phyloP scores from a whole-genome alignment of 768 basidiomycete species.

The Brasilioporus rufonigricans region DNA sequence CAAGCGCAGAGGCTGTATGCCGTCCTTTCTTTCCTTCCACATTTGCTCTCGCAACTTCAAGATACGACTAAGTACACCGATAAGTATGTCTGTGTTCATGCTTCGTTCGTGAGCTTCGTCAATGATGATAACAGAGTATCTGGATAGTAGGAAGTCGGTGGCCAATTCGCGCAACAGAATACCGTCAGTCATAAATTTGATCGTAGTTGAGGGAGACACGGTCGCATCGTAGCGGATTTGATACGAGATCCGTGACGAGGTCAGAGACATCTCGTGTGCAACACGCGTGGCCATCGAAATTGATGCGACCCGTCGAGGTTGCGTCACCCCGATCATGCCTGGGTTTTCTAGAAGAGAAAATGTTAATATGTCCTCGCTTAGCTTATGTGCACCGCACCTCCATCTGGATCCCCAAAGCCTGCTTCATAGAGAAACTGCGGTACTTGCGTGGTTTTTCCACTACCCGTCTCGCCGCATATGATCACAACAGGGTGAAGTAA shows the following conservation, averaged over 20 bases:
- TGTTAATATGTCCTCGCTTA: conserved; percentile 1
- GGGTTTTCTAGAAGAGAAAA: conserved; percentile 71
- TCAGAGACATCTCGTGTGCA: conserved; percentile 85
- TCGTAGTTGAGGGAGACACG: conserved; percentile 81
- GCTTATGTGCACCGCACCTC: conserved; percentile 50
- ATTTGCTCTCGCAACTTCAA: conserved; percentile 84
- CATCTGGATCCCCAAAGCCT: conserved; percentile 82
- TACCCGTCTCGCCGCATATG: conserved; percentile 89
- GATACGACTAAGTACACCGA: conserved; percentile 95
- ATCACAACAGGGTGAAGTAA: conserved; percentile 77
- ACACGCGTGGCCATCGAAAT: conserved; percentile 95
- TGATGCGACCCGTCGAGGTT: conserved; percentile 95
- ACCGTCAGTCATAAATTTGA: conserved; percentile 99
- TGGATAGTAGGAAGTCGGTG: conserved; percentile 87
- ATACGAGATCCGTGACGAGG: conserved; percentile 83
- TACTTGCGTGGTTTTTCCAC: conserved; percentile 97
- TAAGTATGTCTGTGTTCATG: conserved; percentile 96
- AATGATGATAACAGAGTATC: conserved; percentile 93
- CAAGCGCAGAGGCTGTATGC: conserved; percentile 81
- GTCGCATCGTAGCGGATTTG: conserved; percentile 98
- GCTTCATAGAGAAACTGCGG: conserved; percentile 98
- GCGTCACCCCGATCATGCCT: conserved; percentile 97
- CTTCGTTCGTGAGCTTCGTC: conserved; percentile 98
- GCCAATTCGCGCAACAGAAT: conserved; percentile 91
- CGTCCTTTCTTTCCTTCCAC: conserved; percentile 78